phyloP scores from a whole-genome alignment of 371 early-diverging fungal species.

The Lichtheimia ornata region DNA sequence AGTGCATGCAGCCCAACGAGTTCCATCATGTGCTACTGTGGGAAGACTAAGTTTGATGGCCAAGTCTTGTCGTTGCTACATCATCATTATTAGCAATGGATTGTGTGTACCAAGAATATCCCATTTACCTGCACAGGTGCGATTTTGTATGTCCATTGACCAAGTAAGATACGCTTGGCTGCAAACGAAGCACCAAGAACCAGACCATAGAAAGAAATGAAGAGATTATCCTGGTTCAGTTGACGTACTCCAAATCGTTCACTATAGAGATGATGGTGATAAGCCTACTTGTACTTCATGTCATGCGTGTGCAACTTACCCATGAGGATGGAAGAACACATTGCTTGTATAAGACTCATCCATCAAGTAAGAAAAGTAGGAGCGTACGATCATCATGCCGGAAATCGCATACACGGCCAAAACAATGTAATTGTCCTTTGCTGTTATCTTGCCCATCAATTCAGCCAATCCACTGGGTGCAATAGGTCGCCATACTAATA shows the following conservation, averaged over 20 bases:
- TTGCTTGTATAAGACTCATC: slow-evolving; percentile 10
- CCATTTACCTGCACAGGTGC: slow-evolving; percentile 43
- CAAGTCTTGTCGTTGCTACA: slow-evolving; percentile 29
- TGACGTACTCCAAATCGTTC: slow-evolving; percentile 21
- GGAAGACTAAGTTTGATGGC: slow-evolving; percentile 32
- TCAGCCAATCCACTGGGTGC: slow-evolving; percentile 12
- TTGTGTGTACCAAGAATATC: not conserved
- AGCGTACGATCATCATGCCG: slow-evolving; percentile 7
- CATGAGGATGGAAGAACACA: slow-evolving; percentile 13
- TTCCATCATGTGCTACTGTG: slow-evolving; percentile 17
- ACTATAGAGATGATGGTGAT: not conserved
- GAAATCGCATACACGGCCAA: slow-evolving; percentile 2
- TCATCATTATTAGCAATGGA: not conserved
- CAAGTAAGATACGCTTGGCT: slow-evolving; percentile 25
- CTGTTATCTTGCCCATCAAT: not conserved
- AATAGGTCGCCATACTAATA: slow-evolving; percentile 17
- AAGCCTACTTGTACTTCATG: not conserved
- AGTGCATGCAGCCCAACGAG: slow-evolving; percentile 15
- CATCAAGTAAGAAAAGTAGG: slow-evolving; percentile 4
- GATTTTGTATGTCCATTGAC: slow-evolving; percentile 30
- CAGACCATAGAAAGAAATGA: slow-evolving; percentile 37
- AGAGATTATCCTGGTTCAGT: slow-evolving; percentile 43
- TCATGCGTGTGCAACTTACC: slow-evolving; percentile 1
- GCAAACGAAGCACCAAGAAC: slow-evolving; percentile 37
- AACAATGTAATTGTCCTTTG: slow-evolving; percentile 3